Conservation (phyloP, 108 stramenopile species). For the Conticribra weissflogii region DNA sequence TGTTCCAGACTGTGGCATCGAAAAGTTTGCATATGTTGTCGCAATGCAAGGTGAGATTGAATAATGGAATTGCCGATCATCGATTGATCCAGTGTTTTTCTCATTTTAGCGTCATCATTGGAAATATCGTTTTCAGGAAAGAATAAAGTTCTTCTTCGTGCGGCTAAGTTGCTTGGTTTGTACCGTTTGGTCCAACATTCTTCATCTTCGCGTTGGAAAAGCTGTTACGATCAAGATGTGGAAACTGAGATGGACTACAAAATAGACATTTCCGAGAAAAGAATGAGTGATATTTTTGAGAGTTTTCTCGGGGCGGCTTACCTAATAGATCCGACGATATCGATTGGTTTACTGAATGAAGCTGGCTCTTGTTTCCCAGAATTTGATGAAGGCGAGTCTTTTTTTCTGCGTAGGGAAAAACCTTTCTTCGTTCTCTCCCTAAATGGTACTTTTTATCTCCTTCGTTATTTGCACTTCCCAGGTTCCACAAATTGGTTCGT, state of each 20-base stretch:
- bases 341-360: conserved; percentile 45
- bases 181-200: conserved; percentile 17
- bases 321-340: conserved; percentile 24
- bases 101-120: no score
- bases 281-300: conserved; percentile 55
- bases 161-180: conserved; percentile 45
- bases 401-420: no score
- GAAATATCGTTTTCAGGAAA: no score
- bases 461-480: no score
- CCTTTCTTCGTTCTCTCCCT: no score
- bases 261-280: conserved; percentile 10
- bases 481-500: no score
- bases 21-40: conserved; percentile 23
- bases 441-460: no score
- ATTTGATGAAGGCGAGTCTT: background rate
- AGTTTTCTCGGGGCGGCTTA: conserved; percentile 56
- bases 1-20: conserved; percentile 16
- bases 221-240: no score
- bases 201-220: conserved; percentile 9
- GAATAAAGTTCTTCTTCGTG: conserved; percentile 37
- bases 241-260: background rate
- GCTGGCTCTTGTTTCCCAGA: conserved; percentile 31
- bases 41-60: conserved; percentile 16
- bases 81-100: no score
- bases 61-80: no score